These are phyloP conservation scores for Rauvolfia tetraphylla DNA, from an alignment of 257 asterid genomes.

Conservation along the genomic window DNA sequence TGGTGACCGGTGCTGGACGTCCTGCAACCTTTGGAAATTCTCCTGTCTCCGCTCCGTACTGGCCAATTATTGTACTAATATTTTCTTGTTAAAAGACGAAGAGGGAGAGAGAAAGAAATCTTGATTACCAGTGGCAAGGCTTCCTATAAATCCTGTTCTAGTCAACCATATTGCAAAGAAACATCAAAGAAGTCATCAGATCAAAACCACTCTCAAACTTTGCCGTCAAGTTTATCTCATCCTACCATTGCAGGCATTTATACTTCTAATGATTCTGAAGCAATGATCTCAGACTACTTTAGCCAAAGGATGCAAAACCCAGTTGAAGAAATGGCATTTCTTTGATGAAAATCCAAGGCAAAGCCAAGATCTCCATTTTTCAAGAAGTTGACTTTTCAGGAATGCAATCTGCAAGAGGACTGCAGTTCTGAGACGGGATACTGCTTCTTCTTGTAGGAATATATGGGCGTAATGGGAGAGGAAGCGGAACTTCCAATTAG, in stretches of 20 bases:
- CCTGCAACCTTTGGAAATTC: slow-evolving; percentile 1
- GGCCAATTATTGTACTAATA: background rate
- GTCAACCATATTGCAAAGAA: slow-evolving; percentile 13
- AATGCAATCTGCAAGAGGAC: slow-evolving; percentile 9
- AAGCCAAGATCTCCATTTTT: slow-evolving; percentile 31
- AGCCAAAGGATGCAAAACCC: slow-evolving; percentile 14
- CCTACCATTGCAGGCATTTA: background rate
- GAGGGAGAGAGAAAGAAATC: background rate
- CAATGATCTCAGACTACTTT: slow-evolving; percentile 8
- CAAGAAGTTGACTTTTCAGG: slow-evolving; percentile 45
- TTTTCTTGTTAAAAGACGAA: background rate
- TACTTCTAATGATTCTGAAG: slow-evolving; percentile 5
- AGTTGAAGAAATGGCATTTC: slow-evolving; percentile 19
- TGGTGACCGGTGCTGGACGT: no score
- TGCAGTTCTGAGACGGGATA: slow-evolving; percentile 20
- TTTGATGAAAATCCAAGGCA: background rate
- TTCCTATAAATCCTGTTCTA: background rate
- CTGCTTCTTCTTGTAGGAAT: background rate
- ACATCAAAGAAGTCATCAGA: slow-evolving; percentile 4
- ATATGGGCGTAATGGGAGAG: slow-evolving; percentile 44
- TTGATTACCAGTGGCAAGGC: background rate
- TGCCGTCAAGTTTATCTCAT: background rate
- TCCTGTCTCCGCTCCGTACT: background rate
- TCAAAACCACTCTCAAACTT: background rate
- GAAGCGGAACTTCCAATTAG: slow-evolving; percentile 50